Evolutionary conservation across 768 basidiomycete species (phyloP), one percentile per base, ranked within the genome.

Genomic region (Kondoa malvinella): DNA sequence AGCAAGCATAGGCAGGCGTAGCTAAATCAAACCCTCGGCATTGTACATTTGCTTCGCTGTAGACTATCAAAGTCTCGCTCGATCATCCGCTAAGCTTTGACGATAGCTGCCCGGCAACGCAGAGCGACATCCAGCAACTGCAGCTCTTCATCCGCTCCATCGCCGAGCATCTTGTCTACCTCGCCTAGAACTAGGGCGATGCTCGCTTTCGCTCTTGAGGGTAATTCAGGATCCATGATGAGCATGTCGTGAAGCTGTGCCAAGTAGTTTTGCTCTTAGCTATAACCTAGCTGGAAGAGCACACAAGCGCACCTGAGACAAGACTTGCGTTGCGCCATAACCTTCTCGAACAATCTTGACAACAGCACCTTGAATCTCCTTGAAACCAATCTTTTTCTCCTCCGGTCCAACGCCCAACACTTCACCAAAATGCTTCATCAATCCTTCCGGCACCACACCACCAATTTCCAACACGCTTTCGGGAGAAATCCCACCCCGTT

Each of bases 401-500:
- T 32, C 69, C 2, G 3, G 34, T 25, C 76, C 81, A 31, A 32
- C 56, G 8, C 72, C 70, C 29, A 82, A 73, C 33, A 91, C 86
- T 17, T 96, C 80, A 1, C 92, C 92, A 29, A 96, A 76, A 8
- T 8, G 40, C 8, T 50, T 50, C 40, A 50, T 50, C 40, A 50
- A 50, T 8, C 12, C 8, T 8, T 50, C 40, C 8, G 40, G 40
- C 0, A 84, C 81, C 21, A 76, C 75, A 0, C 86, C 87, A 69
- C 97, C 85, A 60, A 82, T 80, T 17, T 82, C 79, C 59, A 97
- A 82, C 1, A 88, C 83, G 15, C 73, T 69, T 70, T 85, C 84
- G 0, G 94, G 95, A 0, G 96, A 89, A 29, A 95, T 88, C 0
- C 95, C 95, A 0, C 92, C 92, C 66, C 97, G 97, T 78, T 99